Evolutionary conservation across 371 early-diverging fungal genomes (phyloP).

Genomic region (Nosema granulosis): DNA sequence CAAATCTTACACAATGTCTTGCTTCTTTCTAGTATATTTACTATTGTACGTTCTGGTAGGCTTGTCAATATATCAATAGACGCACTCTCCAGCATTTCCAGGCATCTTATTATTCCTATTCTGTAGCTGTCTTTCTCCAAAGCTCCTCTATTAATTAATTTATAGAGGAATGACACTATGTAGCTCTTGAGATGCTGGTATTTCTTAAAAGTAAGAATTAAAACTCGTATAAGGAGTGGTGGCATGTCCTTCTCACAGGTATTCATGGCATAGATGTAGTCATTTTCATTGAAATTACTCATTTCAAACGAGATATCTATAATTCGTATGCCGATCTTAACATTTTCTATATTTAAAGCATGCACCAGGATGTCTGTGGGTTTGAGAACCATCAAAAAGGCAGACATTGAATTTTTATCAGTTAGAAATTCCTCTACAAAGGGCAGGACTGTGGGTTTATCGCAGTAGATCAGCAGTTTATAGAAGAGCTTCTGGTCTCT

Average conservation of each 20-base stretch:
- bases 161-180: conserved; percentile 29
- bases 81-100: conserved; percentile 16
- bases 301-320: conserved; percentile 33
- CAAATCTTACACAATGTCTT: background rate
- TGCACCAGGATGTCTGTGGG: conserved; percentile 26
- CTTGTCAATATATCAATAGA: conserved; percentile 26
- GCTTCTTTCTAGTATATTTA: conserved; percentile 18
- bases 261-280: conserved; percentile 26
- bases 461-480: conserved; percentile 27
- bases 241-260: conserved; percentile 35
- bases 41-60: conserved; percentile 19
- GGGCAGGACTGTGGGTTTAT: conserved; percentile 22
- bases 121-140: conserved; percentile 33
- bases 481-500: conserved; percentile 19
- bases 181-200: conserved; percentile 38
- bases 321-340: conserved; percentile 21
- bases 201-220: conserved; percentile 35
- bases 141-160: conserved; percentile 30
- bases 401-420: conserved; percentile 28
- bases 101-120: conserved; percentile 31
- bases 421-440: conserved; percentile 19
- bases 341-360: conserved; percentile 29
- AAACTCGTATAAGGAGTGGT: conserved; percentile 34
- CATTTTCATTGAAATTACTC: conserved; percentile 32
- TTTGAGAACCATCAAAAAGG: conserved; percentile 29